phyloP scores from a whole-genome alignment of 2,329 filamentous ascomycete species.

The Hawksworthiomyces lignivorus region DNA sequence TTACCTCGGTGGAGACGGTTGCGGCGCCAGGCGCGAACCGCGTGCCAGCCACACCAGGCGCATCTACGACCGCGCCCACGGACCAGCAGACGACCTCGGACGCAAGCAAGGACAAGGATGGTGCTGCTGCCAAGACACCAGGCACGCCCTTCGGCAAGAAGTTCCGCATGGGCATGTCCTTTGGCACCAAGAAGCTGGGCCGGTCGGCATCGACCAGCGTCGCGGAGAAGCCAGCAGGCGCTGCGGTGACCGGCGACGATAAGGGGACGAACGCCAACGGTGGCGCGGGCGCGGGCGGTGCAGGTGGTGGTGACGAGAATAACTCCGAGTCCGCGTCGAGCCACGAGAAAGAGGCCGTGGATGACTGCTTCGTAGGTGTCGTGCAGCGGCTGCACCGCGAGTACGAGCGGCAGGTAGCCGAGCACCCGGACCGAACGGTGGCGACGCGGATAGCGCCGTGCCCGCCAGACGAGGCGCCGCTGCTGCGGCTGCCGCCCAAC shows the following conservation, averaged over 20 bases:
- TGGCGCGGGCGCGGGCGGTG: too few relatives aligned
- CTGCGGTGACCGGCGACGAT: constrained; percentile 20
- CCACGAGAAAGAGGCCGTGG: constrained; percentile 60
- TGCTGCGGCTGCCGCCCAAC: constrained; percentile 59
- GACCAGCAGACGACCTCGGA: too few relatives aligned
- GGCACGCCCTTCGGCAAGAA: constrained; percentile 71
- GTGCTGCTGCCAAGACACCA: constrained; percentile 48
- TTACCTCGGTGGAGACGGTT: constrained; percentile 40
- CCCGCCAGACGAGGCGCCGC: constrained; percentile 64
- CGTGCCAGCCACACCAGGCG: constrained; percentile 37
- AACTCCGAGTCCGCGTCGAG: constrained; percentile 15
- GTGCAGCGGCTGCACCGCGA: constrained; percentile 65
- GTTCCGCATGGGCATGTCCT: constrained; percentile 68
- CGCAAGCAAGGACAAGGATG: neutral
- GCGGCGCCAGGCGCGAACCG: constrained; percentile 28
- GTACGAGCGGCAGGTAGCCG: constrained; percentile 60
- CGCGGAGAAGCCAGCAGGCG: constrained; percentile 63
- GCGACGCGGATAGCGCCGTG: constrained; percentile 62
- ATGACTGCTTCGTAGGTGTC: constrained; percentile 66
- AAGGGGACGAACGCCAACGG: too few relatives aligned
- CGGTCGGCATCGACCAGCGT: constrained; percentile 58
- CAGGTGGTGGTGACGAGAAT: neutral
- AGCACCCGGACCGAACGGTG: constrained; percentile 45
- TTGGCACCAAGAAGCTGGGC: constrained; percentile 76
- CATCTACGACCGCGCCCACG: constrained; percentile 28